Conservation (phyloP, 257 asterid genomes). For the Jaltomata sinuosa region DNA sequence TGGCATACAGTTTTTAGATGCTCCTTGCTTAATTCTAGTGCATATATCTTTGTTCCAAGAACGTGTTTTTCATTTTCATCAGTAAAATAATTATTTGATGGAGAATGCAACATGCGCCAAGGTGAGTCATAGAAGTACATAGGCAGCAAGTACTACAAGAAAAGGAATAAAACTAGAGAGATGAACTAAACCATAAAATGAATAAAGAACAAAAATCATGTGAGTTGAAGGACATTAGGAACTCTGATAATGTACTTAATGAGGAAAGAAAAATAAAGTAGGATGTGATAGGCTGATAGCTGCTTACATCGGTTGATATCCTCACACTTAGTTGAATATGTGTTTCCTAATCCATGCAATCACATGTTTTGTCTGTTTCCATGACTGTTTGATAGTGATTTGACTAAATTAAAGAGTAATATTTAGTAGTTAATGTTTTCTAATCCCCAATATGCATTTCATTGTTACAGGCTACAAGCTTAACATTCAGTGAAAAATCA, state of each 20-base stretch:
- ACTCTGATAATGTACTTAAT: background rate
- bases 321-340: background rate
- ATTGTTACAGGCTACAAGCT: conserved; percentile 38
- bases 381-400: background rate
- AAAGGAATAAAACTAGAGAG: background rate
- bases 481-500: conserved; percentile 36
- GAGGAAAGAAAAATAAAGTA: background rate
- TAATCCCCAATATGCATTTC: background rate
- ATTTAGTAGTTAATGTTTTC: background rate
- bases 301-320: background rate
- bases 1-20: background rate
- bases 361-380: background rate
- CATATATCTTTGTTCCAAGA: background rate
- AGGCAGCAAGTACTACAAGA: background rate
- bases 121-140: background rate
- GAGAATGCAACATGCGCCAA: background rate
- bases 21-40: background rate
- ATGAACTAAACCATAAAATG: background rate
- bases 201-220: background rate
- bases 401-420: background rate
- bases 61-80: background rate
- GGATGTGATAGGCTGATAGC: background rate
- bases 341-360: background rate
- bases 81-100: background rate
- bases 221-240: background rate